These are phyloP conservation scores for Beauveria sp. DNA, from an alignment of 2,329 filamentous ascomycete species.

Conservation along the genomic window DNA sequence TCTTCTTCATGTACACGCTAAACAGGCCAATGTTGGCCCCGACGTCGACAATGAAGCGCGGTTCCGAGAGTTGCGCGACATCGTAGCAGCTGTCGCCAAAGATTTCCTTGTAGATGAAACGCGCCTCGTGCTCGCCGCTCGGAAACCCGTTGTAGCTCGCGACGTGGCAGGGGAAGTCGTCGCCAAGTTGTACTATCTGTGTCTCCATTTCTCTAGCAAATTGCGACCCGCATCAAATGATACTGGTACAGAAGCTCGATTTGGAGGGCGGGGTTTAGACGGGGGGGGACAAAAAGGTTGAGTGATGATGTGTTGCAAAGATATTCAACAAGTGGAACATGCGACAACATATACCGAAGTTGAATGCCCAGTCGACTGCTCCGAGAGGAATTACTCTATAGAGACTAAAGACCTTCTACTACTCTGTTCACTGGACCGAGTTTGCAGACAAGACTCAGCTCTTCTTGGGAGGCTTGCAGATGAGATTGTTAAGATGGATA, in stretches of 20 bases:
- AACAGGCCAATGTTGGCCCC: conserved; percentile 23
- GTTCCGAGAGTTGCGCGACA: conserved; percentile 8
- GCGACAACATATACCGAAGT: no score
- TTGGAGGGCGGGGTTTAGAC: no score
- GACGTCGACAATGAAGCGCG: conserved; percentile 18
- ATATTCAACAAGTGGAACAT: no score
- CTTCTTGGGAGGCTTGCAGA: background rate
- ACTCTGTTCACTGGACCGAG: no score
- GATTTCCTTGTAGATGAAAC: conserved; percentile 18
- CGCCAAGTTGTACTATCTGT: background rate
- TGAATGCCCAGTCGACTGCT: no score
- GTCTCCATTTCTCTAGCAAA: background rate
- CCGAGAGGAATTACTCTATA: no score
- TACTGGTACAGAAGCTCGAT: background rate
- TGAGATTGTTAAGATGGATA: background rate
- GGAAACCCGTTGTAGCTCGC: conserved; percentile 3
- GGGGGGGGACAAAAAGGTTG: background rate
- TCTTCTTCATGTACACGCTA: conserved; percentile 19
- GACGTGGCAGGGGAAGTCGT: conserved; percentile 1
- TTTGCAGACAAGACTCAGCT: background rate
- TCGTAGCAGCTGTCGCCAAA: conserved; percentile 19
- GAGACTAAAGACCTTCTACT: no score
- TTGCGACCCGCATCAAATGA: background rate
- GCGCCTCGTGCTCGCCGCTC: conserved; percentile 13
- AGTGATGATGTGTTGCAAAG: no score